Evolutionary conservation across 2,329 filamentous ascomycete genomes (phyloP), one percentile per base, ranked within the genome.

Genomic region (Graphilbum ipis-grandicollis): DNA sequence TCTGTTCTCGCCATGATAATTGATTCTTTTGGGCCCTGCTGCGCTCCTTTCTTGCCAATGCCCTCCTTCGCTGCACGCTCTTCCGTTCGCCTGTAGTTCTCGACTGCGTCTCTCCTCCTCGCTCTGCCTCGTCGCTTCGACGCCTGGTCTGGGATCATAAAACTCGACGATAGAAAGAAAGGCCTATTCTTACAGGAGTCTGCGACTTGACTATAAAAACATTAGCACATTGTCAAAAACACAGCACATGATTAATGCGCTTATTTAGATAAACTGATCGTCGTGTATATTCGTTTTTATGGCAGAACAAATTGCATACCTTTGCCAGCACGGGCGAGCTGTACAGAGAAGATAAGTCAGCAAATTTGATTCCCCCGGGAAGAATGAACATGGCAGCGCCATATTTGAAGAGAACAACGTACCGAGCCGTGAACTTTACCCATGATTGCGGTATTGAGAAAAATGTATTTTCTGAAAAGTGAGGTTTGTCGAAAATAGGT

Each of bases 231-330:
- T 14, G 9, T n/a, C n/a, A n/a, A n/a, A n/a, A n/a, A n/a, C n/a
- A n/a, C n/a, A n/a, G n/a, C n/a, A n/a, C n/a, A n/a, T n/a, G n/a
- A n/a, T n/a, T n/a, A n/a, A n/a, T n/a, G n/a, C n/a, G n/a, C n/a
- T n/a, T n/a, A n/a, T n/a, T n/a, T n/a, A n/a, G n/a, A n/a, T n/a
- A n/a, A n/a, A n/a, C n/a, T n/a, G n/a, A n/a, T n/a, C n/a, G n/a
- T n/a, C n/a, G n/a, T n/a, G n/a, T n/a, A n/a, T n/a, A n/a, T n/a
- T n/a, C n/a, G n/a, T n/a, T n/a, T n/a, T n/a, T n/a, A n/a, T n/a
- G n/a, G n/a, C n/a, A n/a, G n/a, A n/a, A n/a, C n/a, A n/a, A 28
- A n/a, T 19, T 26, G 85, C 80, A 92, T 92, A 77, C 93, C 85
- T 75, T 93, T 93, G 71, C 84, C 84, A 70, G 45, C 45, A 44